Evolutionary conservation across 139 green algal genomes (phyloP).

Genomic region (Chlorella ohadii): DNA sequence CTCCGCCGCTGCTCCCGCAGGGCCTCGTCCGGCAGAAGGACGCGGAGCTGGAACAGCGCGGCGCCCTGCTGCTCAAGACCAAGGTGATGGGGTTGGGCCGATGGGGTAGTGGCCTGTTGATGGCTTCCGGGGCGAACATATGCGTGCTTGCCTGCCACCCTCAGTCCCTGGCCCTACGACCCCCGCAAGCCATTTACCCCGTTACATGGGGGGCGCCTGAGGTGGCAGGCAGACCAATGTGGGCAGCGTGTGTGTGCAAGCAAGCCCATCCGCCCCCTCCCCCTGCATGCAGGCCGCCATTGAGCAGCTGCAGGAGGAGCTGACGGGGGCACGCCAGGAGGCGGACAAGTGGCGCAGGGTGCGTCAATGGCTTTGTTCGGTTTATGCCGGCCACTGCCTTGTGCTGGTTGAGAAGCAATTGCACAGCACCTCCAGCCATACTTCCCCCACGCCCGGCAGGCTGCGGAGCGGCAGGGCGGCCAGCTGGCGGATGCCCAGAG

Average conservation of each 20-base stretch:
- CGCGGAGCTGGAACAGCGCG: constrained; percentile 24
- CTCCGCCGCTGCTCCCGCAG: not conserved
- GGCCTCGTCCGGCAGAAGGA: constrained; percentile 16
- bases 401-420: not conserved
- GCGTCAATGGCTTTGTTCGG: not conserved
- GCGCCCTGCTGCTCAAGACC: constrained; percentile 21
- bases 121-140: too few species aligned
- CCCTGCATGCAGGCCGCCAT: constrained; percentile 24
- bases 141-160: too few species aligned
- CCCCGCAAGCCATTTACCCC: too few species aligned
- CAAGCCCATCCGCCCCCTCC: not conserved
- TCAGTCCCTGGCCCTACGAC: too few species aligned
- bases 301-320: constrained; percentile 38
- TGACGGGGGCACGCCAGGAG: not conserved
- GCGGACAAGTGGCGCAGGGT: constrained; percentile 9
- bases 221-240: too few species aligned
- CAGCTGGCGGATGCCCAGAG: constrained; percentile 4
- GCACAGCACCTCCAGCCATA: not conserved
- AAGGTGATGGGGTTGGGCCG: constrained; percentile 8
- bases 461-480: not conserved
- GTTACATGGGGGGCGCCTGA: too few species aligned
- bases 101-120: not conserved
- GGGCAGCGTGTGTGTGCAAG: too few species aligned
- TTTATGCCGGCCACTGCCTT: not conserved
- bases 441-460: not conserved